These are phyloP conservation scores for Stentor roeselii DNA, from an alignment of 73 alveolate genomes.

Conservation along the genomic window DNA sequence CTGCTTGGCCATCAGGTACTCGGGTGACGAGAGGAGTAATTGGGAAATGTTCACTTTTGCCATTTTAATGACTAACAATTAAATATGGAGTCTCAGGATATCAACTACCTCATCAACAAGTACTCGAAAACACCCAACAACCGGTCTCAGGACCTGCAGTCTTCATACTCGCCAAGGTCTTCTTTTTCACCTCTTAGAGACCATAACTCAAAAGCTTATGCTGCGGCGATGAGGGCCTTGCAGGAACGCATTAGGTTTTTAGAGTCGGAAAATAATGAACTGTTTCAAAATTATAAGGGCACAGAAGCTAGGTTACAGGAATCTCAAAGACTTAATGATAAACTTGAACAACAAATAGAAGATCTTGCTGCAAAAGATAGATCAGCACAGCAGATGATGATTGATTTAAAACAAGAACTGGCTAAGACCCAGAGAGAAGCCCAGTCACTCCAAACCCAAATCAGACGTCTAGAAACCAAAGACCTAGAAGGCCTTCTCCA, in stretches of 20 bases:
- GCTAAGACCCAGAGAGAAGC: not conserved
- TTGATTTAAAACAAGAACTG: not conserved
- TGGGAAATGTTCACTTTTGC: not conserved
- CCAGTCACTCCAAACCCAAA: not conserved
- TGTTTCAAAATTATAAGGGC: not conserved
- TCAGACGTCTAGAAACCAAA: not conserved
- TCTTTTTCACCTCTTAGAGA: not conserved
- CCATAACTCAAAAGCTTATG: constrained; percentile 16
- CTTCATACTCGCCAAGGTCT: not conserved
- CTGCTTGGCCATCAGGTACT: not conserved
- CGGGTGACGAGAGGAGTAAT: not conserved
- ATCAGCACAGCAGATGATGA: not conserved
- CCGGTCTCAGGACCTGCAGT: not conserved
- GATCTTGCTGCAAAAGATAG: not conserved
- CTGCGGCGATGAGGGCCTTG: constrained; percentile 16
- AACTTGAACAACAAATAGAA: not conserved
- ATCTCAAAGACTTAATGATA: not conserved
- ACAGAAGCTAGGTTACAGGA: not conserved
- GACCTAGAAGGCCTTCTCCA: not conserved
- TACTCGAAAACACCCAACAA: not conserved
- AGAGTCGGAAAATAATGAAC: not conserved
- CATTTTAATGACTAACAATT: no score
- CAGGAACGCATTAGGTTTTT: not conserved
- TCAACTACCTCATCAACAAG: not conserved
- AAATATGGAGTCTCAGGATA: not conserved